phyloP scores from a whole-genome alignment of 1,284 basidiomycete genomes.

The Ceratobasidium sp. region DNA sequence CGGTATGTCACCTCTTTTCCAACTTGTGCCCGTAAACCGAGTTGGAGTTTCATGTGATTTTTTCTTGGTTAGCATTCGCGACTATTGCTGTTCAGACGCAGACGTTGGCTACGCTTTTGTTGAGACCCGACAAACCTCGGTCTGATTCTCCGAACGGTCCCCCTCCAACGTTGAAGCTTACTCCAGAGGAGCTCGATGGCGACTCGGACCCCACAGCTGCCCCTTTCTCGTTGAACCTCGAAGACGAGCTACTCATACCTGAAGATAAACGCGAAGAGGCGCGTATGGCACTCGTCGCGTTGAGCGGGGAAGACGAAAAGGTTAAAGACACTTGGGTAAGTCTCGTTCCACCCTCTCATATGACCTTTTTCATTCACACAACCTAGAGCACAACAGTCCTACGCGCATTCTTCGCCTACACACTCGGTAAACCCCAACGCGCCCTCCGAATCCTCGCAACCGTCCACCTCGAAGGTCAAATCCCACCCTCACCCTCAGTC shows the following conservation, averaged over 20 bases:
- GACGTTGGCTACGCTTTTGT: conserved; percentile 65
- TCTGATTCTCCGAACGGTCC: conserved; percentile 59
- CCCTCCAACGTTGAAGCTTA: conserved; percentile 66
- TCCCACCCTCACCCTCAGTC: conserved; percentile 28
- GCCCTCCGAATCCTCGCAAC: conserved; percentile 41
- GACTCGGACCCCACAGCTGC: conserved; percentile 61
- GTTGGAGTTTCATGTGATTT: background rate
- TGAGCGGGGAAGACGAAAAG: conserved; percentile 45
- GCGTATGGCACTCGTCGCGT: conserved; percentile 52
- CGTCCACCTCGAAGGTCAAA: conserved; percentile 36
- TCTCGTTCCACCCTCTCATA: background rate
- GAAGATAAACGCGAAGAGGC: conserved; percentile 50
- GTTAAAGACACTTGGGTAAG: conserved; percentile 42
- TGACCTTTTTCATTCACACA: background rate
- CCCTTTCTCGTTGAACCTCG: conserved; percentile 54
- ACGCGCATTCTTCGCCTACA: conserved; percentile 46
- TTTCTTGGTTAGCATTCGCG: conserved; percentile 3
- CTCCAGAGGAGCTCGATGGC: conserved; percentile 58
- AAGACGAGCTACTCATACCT: background rate
- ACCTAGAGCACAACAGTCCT: conserved; percentile 33
- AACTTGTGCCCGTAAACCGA: background rate
- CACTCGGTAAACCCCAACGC: conserved; percentile 42
- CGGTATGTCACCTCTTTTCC: conserved; percentile 49
- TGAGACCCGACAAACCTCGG: conserved; percentile 60
- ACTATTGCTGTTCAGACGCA: conserved; percentile 20